These are phyloP conservation scores for Mycotypha africana DNA, from an alignment of 371 early-diverging fungal genomes.

Conservation along the genomic window DNA sequence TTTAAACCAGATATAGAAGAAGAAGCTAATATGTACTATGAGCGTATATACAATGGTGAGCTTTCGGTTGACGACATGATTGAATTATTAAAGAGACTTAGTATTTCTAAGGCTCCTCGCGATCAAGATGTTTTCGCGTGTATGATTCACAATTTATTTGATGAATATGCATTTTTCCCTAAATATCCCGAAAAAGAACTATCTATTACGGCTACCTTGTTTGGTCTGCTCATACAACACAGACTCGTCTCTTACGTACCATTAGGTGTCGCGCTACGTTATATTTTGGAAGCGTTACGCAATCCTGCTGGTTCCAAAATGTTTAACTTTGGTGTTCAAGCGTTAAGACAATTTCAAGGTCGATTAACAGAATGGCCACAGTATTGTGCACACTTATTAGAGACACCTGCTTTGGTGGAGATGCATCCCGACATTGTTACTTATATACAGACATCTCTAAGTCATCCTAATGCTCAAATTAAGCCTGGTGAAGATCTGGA, in stretches of 20 bases:
- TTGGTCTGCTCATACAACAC: slow-evolving; percentile 85
- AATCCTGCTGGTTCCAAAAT: slow-evolving; percentile 73
- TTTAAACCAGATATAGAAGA: slow-evolving; percentile 59
- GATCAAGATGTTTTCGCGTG: slow-evolving; percentile 76
- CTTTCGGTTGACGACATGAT: slow-evolving; percentile 67
- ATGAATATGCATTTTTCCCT: slow-evolving; percentile 90
- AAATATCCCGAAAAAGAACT: slow-evolving; percentile 93
- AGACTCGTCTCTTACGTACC: slow-evolving; percentile 72
- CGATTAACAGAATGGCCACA: slow-evolving; percentile 88
- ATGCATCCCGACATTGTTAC: slow-evolving; percentile 50
- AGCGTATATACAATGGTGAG: slow-evolving; percentile 71
- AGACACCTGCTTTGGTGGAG: slow-evolving; percentile 73
- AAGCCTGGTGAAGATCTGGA: slow-evolving; percentile 1
- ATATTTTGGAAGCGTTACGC: slow-evolving; percentile 78
- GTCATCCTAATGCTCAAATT: not conserved
- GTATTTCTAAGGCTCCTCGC: slow-evolving; percentile 53
- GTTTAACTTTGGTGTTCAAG: slow-evolving; percentile 86
- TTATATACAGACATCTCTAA: not conserved
- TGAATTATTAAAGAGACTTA: slow-evolving; percentile 63
- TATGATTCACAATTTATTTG: slow-evolving; percentile 84
- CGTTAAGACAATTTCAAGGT: slow-evolving; percentile 74
- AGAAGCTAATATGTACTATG: slow-evolving; percentile 71
- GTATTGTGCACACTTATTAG: slow-evolving; percentile 74
- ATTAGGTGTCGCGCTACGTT: slow-evolving; percentile 75
- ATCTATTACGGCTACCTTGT: slow-evolving; percentile 76